Conservation (phyloP, 805 yeast genomes). For the Wickerhamomyces canadensis region DNA sequence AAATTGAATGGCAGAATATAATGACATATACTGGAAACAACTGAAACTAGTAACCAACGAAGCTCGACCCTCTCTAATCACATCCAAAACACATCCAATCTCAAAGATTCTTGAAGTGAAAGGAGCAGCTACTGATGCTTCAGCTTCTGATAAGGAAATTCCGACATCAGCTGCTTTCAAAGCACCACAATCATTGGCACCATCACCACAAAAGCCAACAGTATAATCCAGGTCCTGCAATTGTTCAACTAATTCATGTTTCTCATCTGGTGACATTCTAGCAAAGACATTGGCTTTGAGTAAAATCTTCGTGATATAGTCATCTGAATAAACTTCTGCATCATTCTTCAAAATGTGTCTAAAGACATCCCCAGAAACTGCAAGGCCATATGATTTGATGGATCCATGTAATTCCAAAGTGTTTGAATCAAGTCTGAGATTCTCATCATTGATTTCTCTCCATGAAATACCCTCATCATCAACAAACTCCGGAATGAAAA, state of each 20-base stretch:
- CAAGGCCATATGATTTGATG: conserved; percentile 53
- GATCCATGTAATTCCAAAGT: conserved; percentile 47
- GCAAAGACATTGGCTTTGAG: conserved; percentile 80
- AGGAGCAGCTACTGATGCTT: conserved; percentile 98
- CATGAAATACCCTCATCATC: conserved; percentile 36
- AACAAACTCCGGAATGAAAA: conserved; percentile 59
- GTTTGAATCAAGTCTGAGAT: conserved; percentile 50
- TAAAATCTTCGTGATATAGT: conserved; percentile 51
- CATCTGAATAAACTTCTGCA: conserved; percentile 23
- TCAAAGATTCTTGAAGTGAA: conserved; percentile 89
- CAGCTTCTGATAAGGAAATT: conserved; percentile 92
- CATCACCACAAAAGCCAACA: conserved; percentile 98
- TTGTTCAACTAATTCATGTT: conserved; percentile 89
- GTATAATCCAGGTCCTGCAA: conserved; percentile 82
- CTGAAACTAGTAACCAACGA: conserved; percentile 92
- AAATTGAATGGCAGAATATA: conserved; percentile 95
- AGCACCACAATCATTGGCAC: conserved; percentile 99
- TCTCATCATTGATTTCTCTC: conserved; percentile 63
- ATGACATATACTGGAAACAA: conserved; percentile 96
- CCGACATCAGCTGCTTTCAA: conserved; percentile 97
- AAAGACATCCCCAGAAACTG: conserved; percentile 91
- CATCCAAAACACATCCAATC: conserved; percentile 86
- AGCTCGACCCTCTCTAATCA: conserved; percentile 91
- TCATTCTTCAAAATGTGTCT: conserved; percentile 56
- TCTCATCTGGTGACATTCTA: conserved; percentile 98